Percentiles rank a stretch among this genome's conserved stretches.
phyloP scores from a whole-genome alignment of 2,329 filamentous ascomycete genomes.

The Penicillium sp. region DNA sequence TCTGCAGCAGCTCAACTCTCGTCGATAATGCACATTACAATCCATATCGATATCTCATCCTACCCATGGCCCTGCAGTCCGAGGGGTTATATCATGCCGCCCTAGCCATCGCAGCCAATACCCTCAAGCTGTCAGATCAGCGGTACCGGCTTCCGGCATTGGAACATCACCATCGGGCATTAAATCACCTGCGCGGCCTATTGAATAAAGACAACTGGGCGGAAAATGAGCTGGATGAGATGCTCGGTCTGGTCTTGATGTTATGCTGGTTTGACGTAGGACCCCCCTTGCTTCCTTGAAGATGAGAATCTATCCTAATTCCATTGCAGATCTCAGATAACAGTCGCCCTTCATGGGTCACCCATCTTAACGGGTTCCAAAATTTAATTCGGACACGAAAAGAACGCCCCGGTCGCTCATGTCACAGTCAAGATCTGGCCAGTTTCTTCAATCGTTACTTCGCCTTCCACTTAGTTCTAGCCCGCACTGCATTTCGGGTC shows the following conservation, averaged over 20 bases:
- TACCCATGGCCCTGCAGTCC: constrained; percentile 31
- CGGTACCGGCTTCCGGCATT: constrained; percentile 25
- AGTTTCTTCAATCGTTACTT: constrained; percentile 31
- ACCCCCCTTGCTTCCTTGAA: not conserved
- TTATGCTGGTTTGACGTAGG: constrained; percentile 29
- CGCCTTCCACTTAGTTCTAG: constrained; percentile 30
- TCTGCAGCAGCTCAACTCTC: constrained; percentile 31
- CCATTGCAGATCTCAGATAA: constrained; percentile 27
- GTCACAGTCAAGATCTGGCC: constrained; percentile 19
- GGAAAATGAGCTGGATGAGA: constrained; percentile 26
- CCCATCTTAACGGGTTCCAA: constrained; percentile 29
- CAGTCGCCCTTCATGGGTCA: constrained; percentile 30
- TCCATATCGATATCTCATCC: constrained; percentile 31
- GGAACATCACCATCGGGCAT: constrained; percentile 21
- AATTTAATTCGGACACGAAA: constrained; percentile 17
- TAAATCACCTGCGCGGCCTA: constrained; percentile 11
- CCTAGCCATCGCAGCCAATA: constrained; percentile 29
- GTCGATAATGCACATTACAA: constrained; percentile 29
- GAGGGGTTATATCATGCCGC: constrained; percentile 30
- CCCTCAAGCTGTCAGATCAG: constrained; percentile 23
- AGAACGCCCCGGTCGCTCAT: constrained; percentile 14
- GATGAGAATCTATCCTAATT: not conserved
- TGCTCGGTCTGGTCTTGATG: constrained; percentile 30
- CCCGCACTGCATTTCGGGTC: constrained; percentile 26
- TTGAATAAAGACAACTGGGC: constrained; percentile 9